phyloP scores from a whole-genome alignment of 306 rosid species.

The Sechiopsis laciniata region DNA sequence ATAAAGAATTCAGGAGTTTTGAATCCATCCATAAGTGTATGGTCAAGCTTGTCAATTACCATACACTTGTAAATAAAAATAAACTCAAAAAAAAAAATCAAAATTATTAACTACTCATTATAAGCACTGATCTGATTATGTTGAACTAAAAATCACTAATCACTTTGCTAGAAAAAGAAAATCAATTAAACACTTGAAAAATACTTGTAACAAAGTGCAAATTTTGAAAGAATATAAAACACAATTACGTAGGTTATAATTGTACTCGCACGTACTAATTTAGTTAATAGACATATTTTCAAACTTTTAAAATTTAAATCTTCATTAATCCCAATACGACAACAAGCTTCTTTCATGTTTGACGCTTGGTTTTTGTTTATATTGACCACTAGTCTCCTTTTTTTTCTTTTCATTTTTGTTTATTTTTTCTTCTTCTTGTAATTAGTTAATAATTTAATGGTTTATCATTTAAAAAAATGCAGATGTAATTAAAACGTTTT shows the following conservation, averaged over 20 bases:
- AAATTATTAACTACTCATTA: not conserved
- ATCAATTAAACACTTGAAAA: too few species aligned
- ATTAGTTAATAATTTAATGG: not conserved
- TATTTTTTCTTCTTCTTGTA: not conserved
- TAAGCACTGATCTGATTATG: too few species aligned
- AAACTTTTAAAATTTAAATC: not conserved
- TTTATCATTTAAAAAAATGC: not conserved
- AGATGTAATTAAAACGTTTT: slow-evolving; percentile 12
- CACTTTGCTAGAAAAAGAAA: not conserved
- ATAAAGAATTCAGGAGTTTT: too few species aligned
- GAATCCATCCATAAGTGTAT: too few species aligned
- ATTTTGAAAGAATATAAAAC: not conserved
- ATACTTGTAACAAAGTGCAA: not conserved
- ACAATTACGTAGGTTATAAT: not conserved
- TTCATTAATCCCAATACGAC: slow-evolving; percentile 15
- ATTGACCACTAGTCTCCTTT: not conserved
- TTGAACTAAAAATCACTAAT: too few species aligned
- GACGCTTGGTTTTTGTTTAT: slow-evolving; percentile 1
- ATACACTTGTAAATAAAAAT: not conserved
- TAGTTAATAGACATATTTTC: not conserved
- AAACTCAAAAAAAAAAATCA: too few species aligned
- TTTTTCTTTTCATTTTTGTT: not conserved
- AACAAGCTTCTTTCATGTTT: slow-evolving; percentile 12
- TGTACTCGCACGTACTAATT: not conserved
- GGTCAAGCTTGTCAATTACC: not conserved